Base-by-base conservation (phyloP, 768 basidiomycete species). In the Podaxis sp. region DNA sequence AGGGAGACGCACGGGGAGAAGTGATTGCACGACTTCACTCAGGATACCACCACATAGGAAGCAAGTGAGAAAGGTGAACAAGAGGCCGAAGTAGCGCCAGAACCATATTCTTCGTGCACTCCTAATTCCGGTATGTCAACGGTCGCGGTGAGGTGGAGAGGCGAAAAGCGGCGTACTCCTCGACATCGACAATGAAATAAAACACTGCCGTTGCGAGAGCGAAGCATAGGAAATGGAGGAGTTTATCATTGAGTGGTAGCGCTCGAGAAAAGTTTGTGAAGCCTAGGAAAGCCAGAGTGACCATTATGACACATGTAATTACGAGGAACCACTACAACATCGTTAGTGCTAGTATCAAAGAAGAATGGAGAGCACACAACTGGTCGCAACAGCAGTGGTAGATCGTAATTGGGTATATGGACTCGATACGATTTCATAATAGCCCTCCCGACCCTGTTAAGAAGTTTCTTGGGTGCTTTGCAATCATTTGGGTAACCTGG, bases 131-230 rank as follows among this genome's bases (percentile, higher is more conserved):
- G 13, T 36, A 32, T 40, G 18, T 44, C 32, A 21, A 59, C 62
- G 9, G 64, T 46, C 27, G 4, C 57, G 47, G 35, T 1, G 16
- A 54, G 21, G 3, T 11, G 11, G 38, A 25, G 47, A 5, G 63
- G 36, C 23, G 35, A 28, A 28, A 7, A 3, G 50, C 44, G 28
- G 75, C 89, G 70, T 66, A 94, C 91, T 94, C 92, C 61, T 94
- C 92, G 7, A 92, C 86, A 66, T 94, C 92, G 36, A 91, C 81
- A 50, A 93, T 90, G 68, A 93, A 93, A 73, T 92, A 94, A 72
- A 93, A 93, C 5, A 93, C 83, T 2, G 74, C 86, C 0, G 91
- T 94, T 1, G 91, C 90, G 25, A 90, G 63, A 57, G 78, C 77
- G 61, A 94, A 88, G 71, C 90, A 92, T 10, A 89, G 65, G 68